These are phyloP conservation scores for Teratosphaeria nubilosa DNA, from an alignment of 2,329 filamentous ascomycete species.

Conservation along the genomic window DNA sequence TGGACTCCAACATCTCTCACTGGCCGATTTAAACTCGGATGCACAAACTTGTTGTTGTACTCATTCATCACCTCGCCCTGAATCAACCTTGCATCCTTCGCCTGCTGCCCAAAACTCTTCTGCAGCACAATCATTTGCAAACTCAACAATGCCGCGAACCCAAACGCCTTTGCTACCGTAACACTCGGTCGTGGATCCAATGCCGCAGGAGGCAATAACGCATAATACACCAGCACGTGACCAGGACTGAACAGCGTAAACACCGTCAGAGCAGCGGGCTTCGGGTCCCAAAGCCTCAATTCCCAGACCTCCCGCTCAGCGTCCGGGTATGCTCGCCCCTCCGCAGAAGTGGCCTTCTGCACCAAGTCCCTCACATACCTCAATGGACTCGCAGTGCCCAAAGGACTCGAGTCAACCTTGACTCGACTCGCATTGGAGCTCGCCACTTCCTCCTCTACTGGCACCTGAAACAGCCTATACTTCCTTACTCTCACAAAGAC, in stretches of 20 bases:
- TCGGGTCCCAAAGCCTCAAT: slow-evolving; percentile 83
- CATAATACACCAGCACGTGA: slow-evolving; percentile 81
- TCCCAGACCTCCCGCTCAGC: slow-evolving; percentile 87
- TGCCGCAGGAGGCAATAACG: slow-evolving; percentile 69
- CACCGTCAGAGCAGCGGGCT: slow-evolving; percentile 69
- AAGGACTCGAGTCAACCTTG: slow-evolving; percentile 73
- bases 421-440: slow-evolving; percentile 86
- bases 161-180: slow-evolving; percentile 72
- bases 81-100: slow-evolving; percentile 72
- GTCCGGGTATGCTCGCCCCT: slow-evolving; percentile 75
- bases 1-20: slow-evolving; percentile 75
- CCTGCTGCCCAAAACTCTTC: slow-evolving; percentile 68
- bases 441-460: slow-evolving; percentile 62
- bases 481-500: slow-evolving; percentile 71
- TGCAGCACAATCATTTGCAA: slow-evolving; percentile 66
- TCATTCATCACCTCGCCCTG: slow-evolving; percentile 89
- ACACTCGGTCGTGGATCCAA: slow-evolving; percentile 75
- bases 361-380: slow-evolving; percentile 62
- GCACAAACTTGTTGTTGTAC: slow-evolving; percentile 92
- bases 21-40: slow-evolving; percentile 73
- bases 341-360: slow-evolving; percentile 53
- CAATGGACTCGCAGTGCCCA: slow-evolving; percentile 61
- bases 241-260: slow-evolving; percentile 90
- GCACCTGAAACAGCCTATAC: slow-evolving; percentile 84
- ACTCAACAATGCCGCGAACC: slow-evolving; percentile 65